phyloP scores from a whole-genome alignment of 768 basidiomycete genomes.

The Mycena latifolia region DNA sequence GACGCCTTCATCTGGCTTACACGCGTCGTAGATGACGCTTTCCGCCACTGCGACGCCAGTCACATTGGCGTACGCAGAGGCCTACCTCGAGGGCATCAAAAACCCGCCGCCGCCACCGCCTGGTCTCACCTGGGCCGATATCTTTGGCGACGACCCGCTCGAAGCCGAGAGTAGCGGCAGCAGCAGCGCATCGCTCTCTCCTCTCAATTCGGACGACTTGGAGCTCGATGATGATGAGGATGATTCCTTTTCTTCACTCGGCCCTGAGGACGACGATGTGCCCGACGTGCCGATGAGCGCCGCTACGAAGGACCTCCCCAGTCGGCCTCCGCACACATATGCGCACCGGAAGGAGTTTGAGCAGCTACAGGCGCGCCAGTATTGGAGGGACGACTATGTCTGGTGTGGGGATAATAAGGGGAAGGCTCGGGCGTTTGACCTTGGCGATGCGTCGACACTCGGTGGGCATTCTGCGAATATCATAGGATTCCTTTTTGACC shows the following conservation, averaged over 20 bases:
- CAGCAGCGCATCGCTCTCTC: slow-evolving; percentile 77
- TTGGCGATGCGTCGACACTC: slow-evolving; percentile 81
- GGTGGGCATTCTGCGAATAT: slow-evolving; percentile 53
- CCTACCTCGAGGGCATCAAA: slow-evolving; percentile 59
- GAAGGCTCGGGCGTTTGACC: slow-evolving; percentile 60
- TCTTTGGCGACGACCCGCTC: slow-evolving; percentile 85
- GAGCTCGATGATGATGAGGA: slow-evolving; percentile 57
- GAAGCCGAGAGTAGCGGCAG: slow-evolving; percentile 76
- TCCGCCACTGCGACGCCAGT: slow-evolving; percentile 62
- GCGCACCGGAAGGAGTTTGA: slow-evolving; percentile 71
- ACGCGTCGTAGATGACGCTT: slow-evolving; percentile 61
- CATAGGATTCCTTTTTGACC: neutral
- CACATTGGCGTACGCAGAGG: slow-evolving; percentile 67
- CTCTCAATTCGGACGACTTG: slow-evolving; percentile 68
- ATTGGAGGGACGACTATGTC: slow-evolving; percentile 70
- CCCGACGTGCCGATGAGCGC: slow-evolving; percentile 17
- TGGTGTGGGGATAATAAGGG: slow-evolving; percentile 66
- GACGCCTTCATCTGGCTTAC: neutral
- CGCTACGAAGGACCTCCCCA: slow-evolving; percentile 17
- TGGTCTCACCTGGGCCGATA: slow-evolving; percentile 80
- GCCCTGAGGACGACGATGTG: slow-evolving; percentile 31
- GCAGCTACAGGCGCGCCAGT: slow-evolving; percentile 71
- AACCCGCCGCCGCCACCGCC: slow-evolving; percentile 58
- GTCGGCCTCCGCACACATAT: slow-evolving; percentile 50
- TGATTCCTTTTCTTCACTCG: slow-evolving; percentile 46